Conservation (phyloP, 106 monocot genomes). For the Acanthochlamys bracteata region DNA sequence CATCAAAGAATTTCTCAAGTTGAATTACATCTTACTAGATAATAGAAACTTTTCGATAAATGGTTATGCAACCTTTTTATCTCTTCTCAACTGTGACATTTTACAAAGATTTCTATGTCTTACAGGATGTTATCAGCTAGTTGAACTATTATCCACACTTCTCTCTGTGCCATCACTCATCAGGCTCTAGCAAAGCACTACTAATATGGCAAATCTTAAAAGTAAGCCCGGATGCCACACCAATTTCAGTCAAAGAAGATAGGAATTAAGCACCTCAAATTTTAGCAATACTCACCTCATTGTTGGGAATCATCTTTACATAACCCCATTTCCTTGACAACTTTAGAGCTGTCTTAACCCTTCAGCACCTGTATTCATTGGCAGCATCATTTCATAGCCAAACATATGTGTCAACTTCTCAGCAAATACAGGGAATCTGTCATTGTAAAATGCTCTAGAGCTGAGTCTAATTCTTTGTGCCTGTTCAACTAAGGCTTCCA, state of each 20-base stretch:
- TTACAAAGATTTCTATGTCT: no score
- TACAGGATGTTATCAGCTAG: no score
- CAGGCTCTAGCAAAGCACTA: no score
- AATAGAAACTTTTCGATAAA: no score
- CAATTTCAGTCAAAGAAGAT: not conserved
- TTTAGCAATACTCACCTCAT: slow-evolving; percentile 49
- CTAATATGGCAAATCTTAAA: no score
- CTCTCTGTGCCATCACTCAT: no score
- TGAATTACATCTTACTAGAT: no score
- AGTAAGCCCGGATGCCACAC: no score
- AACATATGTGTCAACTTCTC: slow-evolving; percentile 60
- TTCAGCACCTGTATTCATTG: slow-evolving; percentile 99
- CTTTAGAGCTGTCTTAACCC: slow-evolving; percentile 97
- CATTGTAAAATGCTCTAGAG: slow-evolving; percentile 97
- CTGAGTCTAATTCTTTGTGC: slow-evolving; percentile 86
- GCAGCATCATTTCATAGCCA: slow-evolving; percentile 93
- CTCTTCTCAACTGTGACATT: no score
- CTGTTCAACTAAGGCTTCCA: slow-evolving; percentile 74
- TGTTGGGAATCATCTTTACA: slow-evolving; percentile 84
- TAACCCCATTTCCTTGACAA: slow-evolving; percentile 98
- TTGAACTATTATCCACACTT: no score
- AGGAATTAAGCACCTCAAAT: not conserved
- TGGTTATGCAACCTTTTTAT: no score
- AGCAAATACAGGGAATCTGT: slow-evolving; percentile 90
- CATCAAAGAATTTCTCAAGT: no score